Percentiles rank a stretch among this genome's conserved stretches.
phyloP scores from a whole-genome alignment of 106 monocot genomes.

The Acorus calamus region DNA sequence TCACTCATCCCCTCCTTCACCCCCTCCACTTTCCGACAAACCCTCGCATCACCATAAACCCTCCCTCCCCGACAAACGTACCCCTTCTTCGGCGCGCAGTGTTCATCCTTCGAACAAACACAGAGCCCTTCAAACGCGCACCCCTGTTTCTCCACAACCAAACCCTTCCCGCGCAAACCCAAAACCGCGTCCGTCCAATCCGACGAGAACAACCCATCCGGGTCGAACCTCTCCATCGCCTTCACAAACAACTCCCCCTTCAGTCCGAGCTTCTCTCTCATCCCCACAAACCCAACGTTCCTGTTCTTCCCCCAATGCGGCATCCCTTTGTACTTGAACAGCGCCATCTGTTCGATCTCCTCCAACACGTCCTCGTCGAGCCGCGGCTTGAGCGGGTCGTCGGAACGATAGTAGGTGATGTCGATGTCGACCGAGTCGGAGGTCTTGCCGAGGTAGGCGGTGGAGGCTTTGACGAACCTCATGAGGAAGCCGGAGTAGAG shows the following conservation, averaged over 20 bases:
- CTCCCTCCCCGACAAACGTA: too few species aligned
- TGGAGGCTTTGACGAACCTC: conserved; percentile 12
- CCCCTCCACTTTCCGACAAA: background rate
- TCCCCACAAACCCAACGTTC: conserved; percentile 14
- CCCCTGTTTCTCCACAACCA: background rate
- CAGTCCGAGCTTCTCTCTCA: conserved; percentile 8
- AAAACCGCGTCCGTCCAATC: conserved; percentile 20
- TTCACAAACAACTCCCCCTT: conserved; percentile 5
- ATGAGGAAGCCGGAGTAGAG: conserved; percentile 17
- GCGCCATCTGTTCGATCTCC: conserved; percentile 5
- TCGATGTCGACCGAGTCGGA: conserved; percentile 14
- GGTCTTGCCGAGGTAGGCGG: conserved; percentile 10
- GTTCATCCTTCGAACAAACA: too few species aligned
- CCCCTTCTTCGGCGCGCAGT: too few species aligned
- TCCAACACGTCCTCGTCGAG: conserved; percentile 13
- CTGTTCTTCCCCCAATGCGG: conserved; percentile 7
- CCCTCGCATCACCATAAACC: too few species aligned
- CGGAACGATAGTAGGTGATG: conserved; percentile 16
- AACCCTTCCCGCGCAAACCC: conserved; percentile 10
- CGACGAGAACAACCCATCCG: conserved; percentile 19
- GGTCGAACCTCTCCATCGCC: conserved; percentile 11
- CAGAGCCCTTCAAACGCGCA: too few species aligned
- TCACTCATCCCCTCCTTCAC: too few species aligned
- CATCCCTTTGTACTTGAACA: conserved; percentile 7
- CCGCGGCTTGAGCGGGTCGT: conserved; percentile 4